These are phyloP conservation scores for Ophidiomyces ophidiicola DNA, from an alignment of 2,329 filamentous ascomycete species.

Conservation along the genomic window DNA sequence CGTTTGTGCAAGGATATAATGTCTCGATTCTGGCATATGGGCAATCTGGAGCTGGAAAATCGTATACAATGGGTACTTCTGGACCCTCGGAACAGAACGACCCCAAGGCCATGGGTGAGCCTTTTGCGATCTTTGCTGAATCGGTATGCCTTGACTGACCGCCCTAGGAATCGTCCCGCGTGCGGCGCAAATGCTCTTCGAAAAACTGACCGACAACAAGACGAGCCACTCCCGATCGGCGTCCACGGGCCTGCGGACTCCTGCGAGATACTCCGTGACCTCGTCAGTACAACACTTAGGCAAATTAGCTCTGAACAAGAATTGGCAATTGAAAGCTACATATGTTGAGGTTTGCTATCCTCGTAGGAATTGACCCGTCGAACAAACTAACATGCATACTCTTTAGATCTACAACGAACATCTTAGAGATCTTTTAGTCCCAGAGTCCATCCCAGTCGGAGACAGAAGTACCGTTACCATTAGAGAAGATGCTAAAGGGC, in stretches of 20 bases:
- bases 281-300: constrained; percentile 36
- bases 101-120: constrained; percentile 62
- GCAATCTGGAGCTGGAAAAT: constrained; percentile 94
- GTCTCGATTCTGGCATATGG: constrained; percentile 94
- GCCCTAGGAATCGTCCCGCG: constrained; percentile 82
- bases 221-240: constrained; percentile 47
- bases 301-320: constrained; percentile 50
- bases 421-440: constrained; percentile 73
- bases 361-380: not conserved
- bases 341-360: constrained; percentile 53
- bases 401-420: constrained; percentile 94
- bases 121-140: constrained; percentile 3
- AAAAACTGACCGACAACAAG: constrained; percentile 40
- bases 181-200: constrained; percentile 75
- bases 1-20: constrained; percentile 95
- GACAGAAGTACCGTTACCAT: constrained; percentile 79
- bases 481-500: constrained; percentile 84
- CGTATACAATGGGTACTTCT: constrained; percentile 96
- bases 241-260: constrained; percentile 66
- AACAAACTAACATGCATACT: no score
- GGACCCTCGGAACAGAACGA: constrained; percentile 67
- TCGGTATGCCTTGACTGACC: not conserved
- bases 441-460: constrained; percentile 54
- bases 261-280: constrained; percentile 59
- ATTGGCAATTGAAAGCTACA: constrained; percentile 84